phyloP scores from a whole-genome alignment of 2,329 filamentous ascomycete species.

The Ophiocordyceps sinensis region DNA sequence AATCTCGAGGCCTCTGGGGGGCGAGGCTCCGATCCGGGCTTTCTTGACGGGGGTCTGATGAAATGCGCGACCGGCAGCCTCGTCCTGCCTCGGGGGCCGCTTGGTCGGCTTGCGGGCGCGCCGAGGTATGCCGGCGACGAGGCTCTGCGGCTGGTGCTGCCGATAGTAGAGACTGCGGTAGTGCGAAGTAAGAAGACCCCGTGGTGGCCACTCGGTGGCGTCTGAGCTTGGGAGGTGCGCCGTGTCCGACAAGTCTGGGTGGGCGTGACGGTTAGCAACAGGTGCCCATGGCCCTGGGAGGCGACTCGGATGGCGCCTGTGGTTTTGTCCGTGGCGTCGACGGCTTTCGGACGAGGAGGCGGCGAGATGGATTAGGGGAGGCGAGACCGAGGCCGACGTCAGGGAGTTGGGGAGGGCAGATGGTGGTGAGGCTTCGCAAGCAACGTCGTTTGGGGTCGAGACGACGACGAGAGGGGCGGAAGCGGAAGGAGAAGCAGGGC shows the following conservation, averaged over 20 bases:
- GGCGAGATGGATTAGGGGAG: neutral
- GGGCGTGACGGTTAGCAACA: constrained; percentile 5
- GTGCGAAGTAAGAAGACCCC: neutral
- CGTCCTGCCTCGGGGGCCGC: constrained; percentile 10
- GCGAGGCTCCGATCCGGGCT: constrained; percentile 29
- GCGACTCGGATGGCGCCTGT: constrained; percentile 4
- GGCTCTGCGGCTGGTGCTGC: neutral
- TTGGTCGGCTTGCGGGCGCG: constrained; percentile 10
- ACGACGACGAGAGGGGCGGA: neutral
- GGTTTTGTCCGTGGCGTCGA: constrained; percentile 2
- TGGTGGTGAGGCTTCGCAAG: neutral
- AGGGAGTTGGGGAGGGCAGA: neutral
- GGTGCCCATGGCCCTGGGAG: constrained; percentile 5
- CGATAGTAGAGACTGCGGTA: neutral
- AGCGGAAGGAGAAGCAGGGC: constrained; percentile 2
- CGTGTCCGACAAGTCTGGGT: constrained; percentile 2
- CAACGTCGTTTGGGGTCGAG: neutral
- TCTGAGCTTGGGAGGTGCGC: neutral
- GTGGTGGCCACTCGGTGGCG: neutral
- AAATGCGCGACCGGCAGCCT: constrained; percentile 13
- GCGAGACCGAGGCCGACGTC: neutral
- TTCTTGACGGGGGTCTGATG: constrained; percentile 28
- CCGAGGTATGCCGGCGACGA: constrained; percentile 2
- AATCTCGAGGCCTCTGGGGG: constrained; percentile 27
- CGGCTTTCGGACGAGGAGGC: neutral